These are phyloP conservation scores for Tremella yokohamensis DNA, from an alignment of 768 basidiomycete species.

Conservation along the genomic window DNA sequence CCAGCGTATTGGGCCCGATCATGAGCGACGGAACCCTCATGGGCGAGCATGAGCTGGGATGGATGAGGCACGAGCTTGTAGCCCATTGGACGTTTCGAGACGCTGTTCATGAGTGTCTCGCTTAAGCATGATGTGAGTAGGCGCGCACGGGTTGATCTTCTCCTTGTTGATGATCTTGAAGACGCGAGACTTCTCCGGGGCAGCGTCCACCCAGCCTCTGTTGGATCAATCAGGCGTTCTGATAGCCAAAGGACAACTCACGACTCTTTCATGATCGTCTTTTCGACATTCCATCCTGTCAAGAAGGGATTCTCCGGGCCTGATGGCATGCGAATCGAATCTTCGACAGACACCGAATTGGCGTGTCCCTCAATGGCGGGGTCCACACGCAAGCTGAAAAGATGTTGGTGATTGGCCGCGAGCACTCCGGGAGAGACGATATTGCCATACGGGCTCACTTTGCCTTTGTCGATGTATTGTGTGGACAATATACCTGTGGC, in stretches of 20 bases:
- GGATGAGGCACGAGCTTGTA: conserved; percentile 45
- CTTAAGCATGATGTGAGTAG: conserved; percentile 15
- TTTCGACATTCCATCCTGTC: conserved; percentile 32
- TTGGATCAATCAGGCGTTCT: too few relatives aligned
- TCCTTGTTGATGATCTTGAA: conserved; percentile 31
- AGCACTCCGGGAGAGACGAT: conserved; percentile 38
- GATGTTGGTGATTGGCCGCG: conserved; percentile 36
- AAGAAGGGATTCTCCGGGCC: conserved; percentile 18
- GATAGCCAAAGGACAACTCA: too few relatives aligned
- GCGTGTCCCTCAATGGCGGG: conserved; percentile 37
- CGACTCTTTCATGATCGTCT: conserved; percentile 23
- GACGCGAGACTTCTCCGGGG: conserved; percentile 28
- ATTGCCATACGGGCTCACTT: conserved; percentile 38
- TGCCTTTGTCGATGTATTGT: conserved; percentile 29
- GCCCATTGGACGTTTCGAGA: conserved; percentile 29
- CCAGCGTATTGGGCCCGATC: not conserved
- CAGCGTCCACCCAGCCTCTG: conserved; percentile 39
- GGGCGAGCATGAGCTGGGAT: conserved; percentile 38
- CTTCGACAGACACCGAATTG: conserved; percentile 41
- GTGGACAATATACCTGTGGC: conserved; percentile 47
- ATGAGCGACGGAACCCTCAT: conserved; percentile 18
- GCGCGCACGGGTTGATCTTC: not conserved
- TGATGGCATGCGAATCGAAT: conserved; percentile 24
- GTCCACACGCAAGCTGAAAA: conserved; percentile 40
- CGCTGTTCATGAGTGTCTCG: conserved; percentile 27